These are phyloP conservation scores for Curvularia spicifera DNA, from an alignment of 2,329 filamentous ascomycete genomes.

Conservation along the genomic window DNA sequence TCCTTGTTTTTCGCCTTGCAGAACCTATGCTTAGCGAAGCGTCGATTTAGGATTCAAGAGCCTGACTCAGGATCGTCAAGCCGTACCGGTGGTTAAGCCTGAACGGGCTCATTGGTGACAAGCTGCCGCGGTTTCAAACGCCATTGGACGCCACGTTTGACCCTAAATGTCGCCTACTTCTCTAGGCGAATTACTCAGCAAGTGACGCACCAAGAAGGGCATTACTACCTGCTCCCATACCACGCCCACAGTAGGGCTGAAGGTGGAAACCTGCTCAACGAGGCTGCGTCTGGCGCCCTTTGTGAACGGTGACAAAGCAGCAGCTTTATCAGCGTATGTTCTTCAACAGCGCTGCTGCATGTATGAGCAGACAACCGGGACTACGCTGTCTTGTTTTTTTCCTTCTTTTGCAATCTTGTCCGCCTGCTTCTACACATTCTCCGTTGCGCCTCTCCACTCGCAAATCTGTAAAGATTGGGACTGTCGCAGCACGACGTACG, in stretches of 20 bases:
- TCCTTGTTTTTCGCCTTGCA: not conserved
- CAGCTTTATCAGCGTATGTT: not conserved
- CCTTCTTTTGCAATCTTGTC: not conserved
- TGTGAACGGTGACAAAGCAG: slow-evolving; percentile 17
- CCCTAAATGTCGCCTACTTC: not conserved
- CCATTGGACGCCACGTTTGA: slow-evolving; percentile 11
- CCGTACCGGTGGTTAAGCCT: slow-evolving; percentile 4
- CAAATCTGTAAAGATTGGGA: not conserved
- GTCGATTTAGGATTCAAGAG: not conserved
- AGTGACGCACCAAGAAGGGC: slow-evolving; percentile 1
- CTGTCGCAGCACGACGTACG: not conserved
- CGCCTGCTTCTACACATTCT: not conserved
- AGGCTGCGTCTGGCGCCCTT: slow-evolving; percentile 11
- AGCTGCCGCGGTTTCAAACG: not conserved
- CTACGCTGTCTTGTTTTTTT: not conserved
- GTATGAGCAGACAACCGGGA: not conserved
- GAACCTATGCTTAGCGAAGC: not conserved
- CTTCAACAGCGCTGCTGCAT: slow-evolving; percentile 10
- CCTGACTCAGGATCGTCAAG: slow-evolving; percentile 6
- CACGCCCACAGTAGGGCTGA: slow-evolving; percentile 16
- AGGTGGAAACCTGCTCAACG: slow-evolving; percentile 17
- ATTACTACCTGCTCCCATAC: slow-evolving; percentile 4
- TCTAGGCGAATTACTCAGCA: slow-evolving; percentile 22
- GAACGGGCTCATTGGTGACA: not conserved
- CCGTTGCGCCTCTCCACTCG: not conserved